Percentiles rank a stretch among this genome's conserved stretches.
Evolutionary conservation across 345 rosid genomes (phyloP).

Genomic region (Moringa oleifera): DNA sequence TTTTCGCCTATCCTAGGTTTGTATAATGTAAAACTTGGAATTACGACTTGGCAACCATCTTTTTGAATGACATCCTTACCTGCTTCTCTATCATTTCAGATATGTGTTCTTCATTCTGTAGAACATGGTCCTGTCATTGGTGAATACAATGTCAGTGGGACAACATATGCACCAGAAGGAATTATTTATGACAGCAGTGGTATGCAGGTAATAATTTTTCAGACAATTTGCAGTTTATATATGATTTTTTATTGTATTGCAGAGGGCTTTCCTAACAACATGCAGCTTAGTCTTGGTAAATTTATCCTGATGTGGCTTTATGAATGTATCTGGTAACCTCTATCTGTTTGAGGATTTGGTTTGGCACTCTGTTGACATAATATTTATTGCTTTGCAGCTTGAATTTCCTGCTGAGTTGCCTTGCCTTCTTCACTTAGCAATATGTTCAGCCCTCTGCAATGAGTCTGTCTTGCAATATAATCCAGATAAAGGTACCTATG

Average conservation of each 20-base stretch:
- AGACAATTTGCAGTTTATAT: background rate
- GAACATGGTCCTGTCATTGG: conserved; percentile 54
- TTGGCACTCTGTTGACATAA: conserved; percentile 14
- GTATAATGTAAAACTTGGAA: background rate
- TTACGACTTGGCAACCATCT: background rate
- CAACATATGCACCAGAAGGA: conserved; percentile 98
- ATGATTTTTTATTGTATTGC: background rate
- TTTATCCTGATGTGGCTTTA: conserved; percentile 6
- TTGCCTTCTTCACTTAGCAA: conserved; percentile 89
- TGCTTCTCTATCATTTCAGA: conserved; percentile 36
- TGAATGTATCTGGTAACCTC: background rate
- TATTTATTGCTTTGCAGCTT: conserved; percentile 50
- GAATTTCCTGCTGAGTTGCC: conserved; percentile 90
- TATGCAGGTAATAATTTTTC: conserved; percentile 49
- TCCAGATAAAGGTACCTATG: conserved; percentile 84
- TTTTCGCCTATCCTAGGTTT: background rate
- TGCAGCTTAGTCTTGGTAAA: conserved; percentile 7
- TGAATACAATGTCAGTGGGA: conserved; percentile 85
- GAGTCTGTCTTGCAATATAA: conserved; percentile 93
- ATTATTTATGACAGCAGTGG: conserved; percentile 58
- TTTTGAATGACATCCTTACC: background rate
- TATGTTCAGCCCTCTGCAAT: conserved; percentile 96
- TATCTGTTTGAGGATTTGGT: background rate
- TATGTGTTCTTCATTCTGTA: conserved; percentile 76
- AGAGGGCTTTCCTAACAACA: background rate